Percentiles rank a stretch among this genome's conserved stretches.
phyloP scores from a whole-genome alignment of 164 flowering plant genomes.

The Euptelea pleiosperma region DNA sequence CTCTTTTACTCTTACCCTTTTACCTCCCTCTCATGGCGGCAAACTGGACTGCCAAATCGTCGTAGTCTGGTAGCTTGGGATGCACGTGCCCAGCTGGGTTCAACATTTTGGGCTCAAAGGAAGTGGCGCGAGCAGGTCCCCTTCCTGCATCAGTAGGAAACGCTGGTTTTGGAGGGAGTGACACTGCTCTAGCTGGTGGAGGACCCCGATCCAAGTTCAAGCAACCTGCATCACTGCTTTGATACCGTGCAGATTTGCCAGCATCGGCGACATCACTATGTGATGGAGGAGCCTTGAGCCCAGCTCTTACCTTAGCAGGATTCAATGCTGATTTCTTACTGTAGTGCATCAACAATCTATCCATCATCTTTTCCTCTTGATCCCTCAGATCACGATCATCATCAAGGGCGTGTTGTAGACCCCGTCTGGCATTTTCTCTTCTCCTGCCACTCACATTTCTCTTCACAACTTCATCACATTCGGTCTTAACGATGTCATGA shows the following conservation, averaged over 20 bases:
- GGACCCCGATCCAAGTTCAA: constrained; percentile 22
- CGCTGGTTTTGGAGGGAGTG: constrained; percentile 62
- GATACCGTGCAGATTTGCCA: constrained; percentile 17
- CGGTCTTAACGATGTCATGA: constrained; percentile 21
- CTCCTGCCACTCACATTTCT: constrained; percentile 49
- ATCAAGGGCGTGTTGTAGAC: constrained; percentile 45
- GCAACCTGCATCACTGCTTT: constrained; percentile 20
- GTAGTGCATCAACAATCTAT: constrained; percentile 67
- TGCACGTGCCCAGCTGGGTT: constrained; percentile 41
- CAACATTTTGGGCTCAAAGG: constrained; percentile 46
- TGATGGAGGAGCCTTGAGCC: constrained; percentile 30
- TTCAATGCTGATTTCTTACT: constrained; percentile 63
- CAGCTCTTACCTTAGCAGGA: constrained; percentile 28
- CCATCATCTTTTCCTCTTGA: constrained; percentile 74
- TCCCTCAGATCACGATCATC: constrained; percentile 40
- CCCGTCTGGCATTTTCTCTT: constrained; percentile 44
- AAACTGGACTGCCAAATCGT: constrained; percentile 54
- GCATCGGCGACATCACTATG: constrained; percentile 7
- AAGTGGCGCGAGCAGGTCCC: constrained; percentile 51
- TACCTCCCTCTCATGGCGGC: constrained; percentile 57
- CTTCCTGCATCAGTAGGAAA: constrained; percentile 34
- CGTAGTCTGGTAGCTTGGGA: constrained; percentile 62
- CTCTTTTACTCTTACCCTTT: not conserved
- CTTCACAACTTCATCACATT: constrained; percentile 24
- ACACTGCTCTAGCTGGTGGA: constrained; percentile 46